Base-by-base conservation (phyloP, 139 green algal genomes). In the Chlamydomonas incerta region DNA sequence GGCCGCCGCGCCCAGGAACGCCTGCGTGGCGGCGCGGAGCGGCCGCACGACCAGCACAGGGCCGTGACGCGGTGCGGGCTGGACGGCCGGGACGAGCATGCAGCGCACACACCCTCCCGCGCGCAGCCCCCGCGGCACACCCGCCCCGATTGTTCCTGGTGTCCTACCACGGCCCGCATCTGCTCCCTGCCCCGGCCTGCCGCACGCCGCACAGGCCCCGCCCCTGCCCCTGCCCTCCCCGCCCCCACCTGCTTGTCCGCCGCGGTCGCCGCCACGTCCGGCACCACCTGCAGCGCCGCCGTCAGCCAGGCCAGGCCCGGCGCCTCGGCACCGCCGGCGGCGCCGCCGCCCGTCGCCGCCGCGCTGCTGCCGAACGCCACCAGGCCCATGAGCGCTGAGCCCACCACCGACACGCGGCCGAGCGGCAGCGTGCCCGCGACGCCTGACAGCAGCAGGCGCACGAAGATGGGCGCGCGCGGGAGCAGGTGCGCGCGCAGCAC, bases 401-500 rank as follows among this genome's bases (percentile, higher is more conserved):
- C 71, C 23, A 97, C 75, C 33, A 94, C 85, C 8, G 35, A 41
- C 58, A 93, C 71, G 24, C 92, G 88, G 29, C 75, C 84, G 20
- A 80, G 65, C 21, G 93, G 92, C 72, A 95, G 83, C 37, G 82
- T 90, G 31, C 94, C 93, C 31, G 85, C 75, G 17, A 80, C 86
- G 14, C 93, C 92, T 13, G 88, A 90, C 66, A 97, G 77, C 87
- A 95, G 72, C 80, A 95, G 87, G 58, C 69, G 58, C 57, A 77
- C 66, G 15, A 77, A 72, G 15, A 83, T 63, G 63, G 52, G 58
- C 34, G 47, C 73, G 29, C 65, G 37, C 26, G 80, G 79, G 34
- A 76, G 37, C 41, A 92, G 46, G 72, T 88, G 86, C 67, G 31
- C 35, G 8, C 65, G 50, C 4, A 83, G 67, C 31, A 83, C 75